A percentile compares a stretch with the other conserved stretches of the same genome.
phyloP scores from a whole-genome alignment of 805 yeast species.

The Kodamaea leandrae region DNA sequence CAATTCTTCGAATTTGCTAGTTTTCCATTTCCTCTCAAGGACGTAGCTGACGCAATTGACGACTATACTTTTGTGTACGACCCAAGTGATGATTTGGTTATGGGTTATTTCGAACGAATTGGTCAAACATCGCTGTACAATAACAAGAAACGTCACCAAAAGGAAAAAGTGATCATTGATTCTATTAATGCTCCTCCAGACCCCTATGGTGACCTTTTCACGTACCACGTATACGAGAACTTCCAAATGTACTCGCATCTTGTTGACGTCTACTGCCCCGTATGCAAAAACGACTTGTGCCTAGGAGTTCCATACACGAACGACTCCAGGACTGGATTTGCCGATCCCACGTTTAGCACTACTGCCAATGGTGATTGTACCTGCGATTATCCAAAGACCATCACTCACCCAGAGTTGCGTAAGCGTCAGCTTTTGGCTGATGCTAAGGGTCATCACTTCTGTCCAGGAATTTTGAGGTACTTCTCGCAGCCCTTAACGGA shows the following conservation, averaged over 20 bases:
- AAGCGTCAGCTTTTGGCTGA: no score
- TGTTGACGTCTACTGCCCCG: constrained; percentile 3
- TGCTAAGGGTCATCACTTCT: no score
- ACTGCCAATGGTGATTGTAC: background rate
- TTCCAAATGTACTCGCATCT: constrained; percentile 5
- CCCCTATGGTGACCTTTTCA: background rate
- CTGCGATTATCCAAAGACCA: constrained; percentile 1
- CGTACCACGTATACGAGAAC: constrained; percentile 1
- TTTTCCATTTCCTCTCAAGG: constrained; percentile 20
- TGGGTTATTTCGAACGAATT: constrained; percentile 10
- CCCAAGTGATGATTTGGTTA: constrained; percentile 8
- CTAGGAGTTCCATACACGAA: constrained; percentile 12
- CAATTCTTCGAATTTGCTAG: constrained; percentile 15
- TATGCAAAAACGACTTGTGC: background rate
- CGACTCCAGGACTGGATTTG: constrained; percentile 13
- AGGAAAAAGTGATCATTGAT: no score
- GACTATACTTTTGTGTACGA: constrained; percentile 14
- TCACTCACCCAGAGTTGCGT: constrained; percentile 22
- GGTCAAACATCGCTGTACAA: no score
- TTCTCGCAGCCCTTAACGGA: no score
- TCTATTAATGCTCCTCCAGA: no score
- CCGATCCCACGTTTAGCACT: constrained; percentile 12
- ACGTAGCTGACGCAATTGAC: constrained; percentile 11
- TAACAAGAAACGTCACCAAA: no score
- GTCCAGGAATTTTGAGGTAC: no score